Conservation (phyloP, 2,329 filamentous ascomycete genomes). For the Colletotrichum noveboracense region DNA sequence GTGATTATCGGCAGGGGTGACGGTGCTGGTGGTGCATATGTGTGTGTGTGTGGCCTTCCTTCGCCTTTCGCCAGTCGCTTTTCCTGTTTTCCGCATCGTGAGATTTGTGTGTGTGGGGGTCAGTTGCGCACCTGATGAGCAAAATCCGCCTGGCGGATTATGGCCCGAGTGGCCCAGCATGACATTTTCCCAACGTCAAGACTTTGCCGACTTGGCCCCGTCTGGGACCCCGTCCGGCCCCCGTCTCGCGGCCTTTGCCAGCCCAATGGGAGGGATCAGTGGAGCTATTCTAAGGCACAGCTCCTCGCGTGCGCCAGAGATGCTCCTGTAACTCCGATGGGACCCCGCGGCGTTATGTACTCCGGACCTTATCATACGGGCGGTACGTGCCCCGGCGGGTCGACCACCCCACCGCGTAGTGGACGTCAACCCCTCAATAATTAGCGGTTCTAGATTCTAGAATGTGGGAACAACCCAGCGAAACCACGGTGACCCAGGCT, state of each 20-base stretch:
- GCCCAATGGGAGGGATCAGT: conserved; percentile 10
- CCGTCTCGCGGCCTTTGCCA: not conserved
- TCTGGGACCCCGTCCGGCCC: not conserved
- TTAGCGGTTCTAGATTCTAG: conserved; percentile 20
- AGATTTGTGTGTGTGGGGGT: not conserved
- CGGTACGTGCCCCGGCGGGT: conserved; percentile 8
- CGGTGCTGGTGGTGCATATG: not conserved
- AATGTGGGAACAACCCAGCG: conserved; percentile 16
- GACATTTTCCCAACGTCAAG: conserved; percentile 15
- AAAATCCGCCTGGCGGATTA: conserved; percentile 15
- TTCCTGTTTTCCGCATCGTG: not conserved
- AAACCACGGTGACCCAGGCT: not conserved
- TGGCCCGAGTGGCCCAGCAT: conserved; percentile 18
- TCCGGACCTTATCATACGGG: conserved; percentile 20
- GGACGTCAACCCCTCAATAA: conserved; percentile 14
- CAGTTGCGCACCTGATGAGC: conserved; percentile 4
- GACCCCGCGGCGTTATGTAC: not conserved
- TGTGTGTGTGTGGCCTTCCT: not conserved
- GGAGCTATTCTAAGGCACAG: not conserved
- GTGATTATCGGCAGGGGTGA: not conserved
- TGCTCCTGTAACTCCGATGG: not conserved
- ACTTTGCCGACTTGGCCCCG: not conserved
- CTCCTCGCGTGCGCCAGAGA: not conserved
- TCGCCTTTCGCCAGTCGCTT: not conserved
- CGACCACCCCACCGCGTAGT: not conserved